These are phyloP conservation scores for Plasmodium malariae DNA, from an alignment of 169 alveolate genomes.

Conservation along the genomic window DNA sequence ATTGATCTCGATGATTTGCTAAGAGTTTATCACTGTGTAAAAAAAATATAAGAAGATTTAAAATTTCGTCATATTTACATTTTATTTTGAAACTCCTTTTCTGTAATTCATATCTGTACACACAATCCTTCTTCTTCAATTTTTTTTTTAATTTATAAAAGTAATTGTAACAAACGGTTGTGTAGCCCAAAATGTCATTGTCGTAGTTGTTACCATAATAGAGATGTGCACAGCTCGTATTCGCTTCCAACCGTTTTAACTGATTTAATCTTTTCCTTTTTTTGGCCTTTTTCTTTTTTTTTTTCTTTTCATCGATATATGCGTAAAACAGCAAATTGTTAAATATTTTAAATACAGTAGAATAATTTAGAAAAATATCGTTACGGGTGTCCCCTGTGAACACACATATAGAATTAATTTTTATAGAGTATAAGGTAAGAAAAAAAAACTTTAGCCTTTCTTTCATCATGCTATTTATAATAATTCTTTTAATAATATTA, in stretches of 20 bases:
- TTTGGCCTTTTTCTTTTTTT: constrained; percentile 1
- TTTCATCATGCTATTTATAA: constrained; percentile 57
- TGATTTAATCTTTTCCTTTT: background rate
- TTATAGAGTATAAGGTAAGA: constrained; percentile 39
- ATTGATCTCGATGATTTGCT: constrained; percentile 62
- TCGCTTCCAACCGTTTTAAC: background rate
- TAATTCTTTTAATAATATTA: constrained; percentile 62
- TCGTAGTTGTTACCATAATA: background rate
- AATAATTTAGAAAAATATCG: constrained; percentile 40
- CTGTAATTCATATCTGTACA: constrained; percentile 36
- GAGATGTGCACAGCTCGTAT: background rate
- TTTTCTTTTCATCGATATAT: constrained; percentile 39
- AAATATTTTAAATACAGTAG: constrained; percentile 42
- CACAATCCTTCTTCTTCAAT: constrained; percentile 20
- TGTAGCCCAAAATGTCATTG: constrained; percentile 36
- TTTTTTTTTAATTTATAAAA: constrained; percentile 52
- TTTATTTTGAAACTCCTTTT: constrained; percentile 28
- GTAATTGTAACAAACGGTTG: constrained; percentile 46
- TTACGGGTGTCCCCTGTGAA: constrained; percentile 7
- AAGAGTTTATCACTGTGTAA: constrained; percentile 66
- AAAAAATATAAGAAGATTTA: constrained; percentile 52
- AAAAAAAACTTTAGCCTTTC: constrained; percentile 57
- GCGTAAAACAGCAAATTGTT: constrained; percentile 50
- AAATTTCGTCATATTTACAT: constrained; percentile 66
- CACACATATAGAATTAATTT: constrained; percentile 27